A percentile compares a stretch with the other conserved stretches of the same genome.
These are phyloP conservation scores for Gossypium trilobum DNA, from an alignment of 441 rosid genomes.

Conservation along the genomic window DNA sequence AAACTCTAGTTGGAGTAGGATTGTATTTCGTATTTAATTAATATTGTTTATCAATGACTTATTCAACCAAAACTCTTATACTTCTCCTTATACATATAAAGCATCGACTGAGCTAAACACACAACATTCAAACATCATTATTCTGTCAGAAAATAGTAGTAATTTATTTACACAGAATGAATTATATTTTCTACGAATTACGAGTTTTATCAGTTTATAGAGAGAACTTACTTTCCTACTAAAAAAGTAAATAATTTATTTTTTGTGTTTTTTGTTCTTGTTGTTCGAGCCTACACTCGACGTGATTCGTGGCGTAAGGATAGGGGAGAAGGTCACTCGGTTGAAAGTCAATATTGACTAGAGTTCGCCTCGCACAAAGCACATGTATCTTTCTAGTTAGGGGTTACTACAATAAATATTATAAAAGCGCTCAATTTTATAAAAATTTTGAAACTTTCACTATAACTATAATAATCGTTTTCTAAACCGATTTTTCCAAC, in stretches of 20 bases:
- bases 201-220: neutral
- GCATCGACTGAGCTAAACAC: neutral
- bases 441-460: neutral
- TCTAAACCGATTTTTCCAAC: neutral
- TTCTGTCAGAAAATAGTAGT: neutral
- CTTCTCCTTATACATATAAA: neutral
- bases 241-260: neutral
- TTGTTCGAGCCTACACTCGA: neutral
- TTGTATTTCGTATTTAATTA: neutral
- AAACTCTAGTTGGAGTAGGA: neutral
- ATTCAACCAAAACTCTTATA: neutral
- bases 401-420: too few species aligned
- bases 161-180: neutral
- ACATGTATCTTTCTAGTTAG: too few species aligned
- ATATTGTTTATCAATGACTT: neutral
- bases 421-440: neutral
- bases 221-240: neutral
- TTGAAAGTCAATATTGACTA: neutral
- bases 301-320: neutral
- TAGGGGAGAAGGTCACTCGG: neutral
- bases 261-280: neutral
- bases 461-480: too few species aligned
- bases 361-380: too few species aligned
- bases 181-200: neutral
- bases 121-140: neutral